A percentile compares a stretch with the other conserved stretches of the same genome.
Evolutionary conservation across 2,329 filamentous ascomycete genomes (phyloP).

Genomic region (Calonectria crousiana): DNA sequence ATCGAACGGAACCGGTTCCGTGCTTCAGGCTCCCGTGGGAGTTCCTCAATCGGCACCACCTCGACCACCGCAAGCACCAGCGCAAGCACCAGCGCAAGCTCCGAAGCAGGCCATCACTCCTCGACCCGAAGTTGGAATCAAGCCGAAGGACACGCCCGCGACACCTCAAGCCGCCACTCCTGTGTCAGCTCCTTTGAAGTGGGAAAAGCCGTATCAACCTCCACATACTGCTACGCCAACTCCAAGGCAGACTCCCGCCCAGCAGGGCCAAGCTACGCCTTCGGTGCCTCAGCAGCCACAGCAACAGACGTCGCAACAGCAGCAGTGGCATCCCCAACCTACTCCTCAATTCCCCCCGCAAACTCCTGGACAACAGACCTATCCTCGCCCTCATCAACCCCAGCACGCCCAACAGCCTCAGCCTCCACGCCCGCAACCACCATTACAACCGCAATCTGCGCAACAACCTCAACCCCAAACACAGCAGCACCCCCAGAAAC

Average conservation of each 20-base stretch:
- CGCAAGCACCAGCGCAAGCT: conserved; percentile 48
- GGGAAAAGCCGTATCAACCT: conserved; percentile 58
- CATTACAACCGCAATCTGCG: conserved; percentile 31
- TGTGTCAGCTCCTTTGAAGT: conserved; percentile 49
- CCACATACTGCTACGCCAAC: conserved; percentile 42
- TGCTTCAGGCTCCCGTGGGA: conserved; percentile 53
- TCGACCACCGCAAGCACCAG: conserved; percentile 48
- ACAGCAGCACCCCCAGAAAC: conserved; percentile 34
- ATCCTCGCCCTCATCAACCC: conserved; percentile 33
- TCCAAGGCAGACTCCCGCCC: conserved; percentile 40
- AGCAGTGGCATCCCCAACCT: conserved; percentile 40
- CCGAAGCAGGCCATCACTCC: conserved; percentile 49
- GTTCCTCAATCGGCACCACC: conserved; percentile 47
- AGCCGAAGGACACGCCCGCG: conserved; percentile 44
- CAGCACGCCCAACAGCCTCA: conserved; percentile 32
- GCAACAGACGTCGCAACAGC: conserved; percentile 24
- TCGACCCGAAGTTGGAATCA: conserved; percentile 49
- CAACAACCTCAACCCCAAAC: conserved; percentile 33
- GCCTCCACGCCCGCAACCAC: conserved; percentile 35
- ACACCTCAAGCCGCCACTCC: conserved; percentile 39
- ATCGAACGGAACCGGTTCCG: conserved; percentile 44
- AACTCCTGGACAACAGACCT: conserved; percentile 36
- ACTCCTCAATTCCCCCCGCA: conserved; percentile 37
- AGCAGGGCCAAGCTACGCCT: conserved; percentile 37
- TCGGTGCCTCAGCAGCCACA: conserved; percentile 35